phyloP scores from a whole-genome alignment of 1,139 yeast genomes.

The Diutina catenulata region DNA sequence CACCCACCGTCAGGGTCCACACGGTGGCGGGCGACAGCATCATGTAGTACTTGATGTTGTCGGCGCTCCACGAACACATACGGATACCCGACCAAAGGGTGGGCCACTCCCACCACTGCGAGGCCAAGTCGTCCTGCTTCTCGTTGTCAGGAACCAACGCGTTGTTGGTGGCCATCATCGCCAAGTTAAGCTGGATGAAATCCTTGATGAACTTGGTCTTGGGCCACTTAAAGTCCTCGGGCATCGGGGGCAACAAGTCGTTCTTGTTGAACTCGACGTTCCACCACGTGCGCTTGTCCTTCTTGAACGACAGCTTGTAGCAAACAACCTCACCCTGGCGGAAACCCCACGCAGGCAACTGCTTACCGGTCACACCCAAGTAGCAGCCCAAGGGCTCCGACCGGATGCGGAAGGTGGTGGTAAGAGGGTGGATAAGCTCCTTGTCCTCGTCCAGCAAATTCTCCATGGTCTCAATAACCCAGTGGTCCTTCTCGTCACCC shows the following conservation, averaged over 20 bases:
- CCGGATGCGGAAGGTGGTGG: conserved; percentile 72
- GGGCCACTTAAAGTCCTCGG: conserved; percentile 66
- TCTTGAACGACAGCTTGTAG: conserved; percentile 56
- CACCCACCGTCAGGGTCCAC: conserved; percentile 56
- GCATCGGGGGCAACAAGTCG: conserved; percentile 60
- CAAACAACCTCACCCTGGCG: conserved; percentile 96
- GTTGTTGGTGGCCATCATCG: conserved; percentile 98
- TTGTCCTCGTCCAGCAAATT: conserved; percentile 64
- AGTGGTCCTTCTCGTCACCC: conserved; percentile 89
- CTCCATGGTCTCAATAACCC: conserved; percentile 83
- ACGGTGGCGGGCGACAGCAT: conserved; percentile 92
- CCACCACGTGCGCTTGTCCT: conserved; percentile 98
- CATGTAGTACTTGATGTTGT: conserved; percentile 70
- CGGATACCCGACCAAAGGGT: conserved; percentile 83
- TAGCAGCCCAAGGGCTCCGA: conserved; percentile 68
- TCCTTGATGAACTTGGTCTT: conserved; percentile 77
- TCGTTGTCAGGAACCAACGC: conserved; percentile 90
- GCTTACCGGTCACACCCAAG: conserved; percentile 68
- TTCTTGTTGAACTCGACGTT: conserved; percentile 82
- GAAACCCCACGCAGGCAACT: conserved; percentile 96
- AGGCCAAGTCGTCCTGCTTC: conserved; percentile 84
- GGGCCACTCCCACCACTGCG: conserved; percentile 98
- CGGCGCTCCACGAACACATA: conserved; percentile 89
- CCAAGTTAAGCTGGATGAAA: conserved; percentile 84
- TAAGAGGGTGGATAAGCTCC: conserved; percentile 67